phyloP scores from a whole-genome alignment of 177 flowering plant species.

The Vitis hybrid region DNA sequence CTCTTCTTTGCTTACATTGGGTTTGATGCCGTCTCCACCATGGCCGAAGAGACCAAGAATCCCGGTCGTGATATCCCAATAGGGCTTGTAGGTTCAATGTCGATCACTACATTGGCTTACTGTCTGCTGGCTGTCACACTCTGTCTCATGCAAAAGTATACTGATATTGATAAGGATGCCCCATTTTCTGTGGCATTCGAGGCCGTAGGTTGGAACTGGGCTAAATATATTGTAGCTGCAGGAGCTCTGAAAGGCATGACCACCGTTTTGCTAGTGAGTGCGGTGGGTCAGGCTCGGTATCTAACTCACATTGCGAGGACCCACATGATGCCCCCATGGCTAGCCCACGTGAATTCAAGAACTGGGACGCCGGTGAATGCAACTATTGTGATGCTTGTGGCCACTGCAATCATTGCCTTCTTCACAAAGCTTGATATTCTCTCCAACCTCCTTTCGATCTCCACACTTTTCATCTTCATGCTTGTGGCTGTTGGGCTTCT shows the following conservation, averaged over 20 bases:
- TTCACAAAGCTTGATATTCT: conserved; percentile 49
- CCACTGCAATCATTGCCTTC: conserved; percentile 45
- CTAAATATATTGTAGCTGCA: conserved; percentile 37
- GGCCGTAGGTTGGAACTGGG: conserved; percentile 37
- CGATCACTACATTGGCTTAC: conserved; percentile 23
- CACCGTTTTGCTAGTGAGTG: conserved; percentile 30
- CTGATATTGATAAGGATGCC: conserved; percentile 27
- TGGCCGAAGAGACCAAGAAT: conserved; percentile 50
- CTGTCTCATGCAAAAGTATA: conserved; percentile 40
- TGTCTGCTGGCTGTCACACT: conserved; percentile 32
- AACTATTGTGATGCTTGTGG: conserved; percentile 39
- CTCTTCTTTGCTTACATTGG: conserved; percentile 49
- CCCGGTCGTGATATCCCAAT: conserved; percentile 47
- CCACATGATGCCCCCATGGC: conserved; percentile 55
- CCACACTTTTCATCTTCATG: conserved; percentile 61
- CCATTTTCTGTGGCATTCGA: conserved; percentile 42
- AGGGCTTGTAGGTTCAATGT: conserved; percentile 45
- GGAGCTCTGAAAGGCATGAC: conserved; percentile 52
- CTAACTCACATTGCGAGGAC: conserved; percentile 58
- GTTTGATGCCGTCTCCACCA: conserved; percentile 48
- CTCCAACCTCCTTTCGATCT: conserved; percentile 52
- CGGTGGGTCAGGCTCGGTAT: conserved; percentile 48
- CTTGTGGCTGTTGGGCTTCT: conserved; percentile 50
- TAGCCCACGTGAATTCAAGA: conserved; percentile 36
- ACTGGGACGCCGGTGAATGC: conserved; percentile 61